Evolutionary conservation across 352 stramenopile species (phyloP).

Genomic region (Elongisporangium anandrum): DNA sequence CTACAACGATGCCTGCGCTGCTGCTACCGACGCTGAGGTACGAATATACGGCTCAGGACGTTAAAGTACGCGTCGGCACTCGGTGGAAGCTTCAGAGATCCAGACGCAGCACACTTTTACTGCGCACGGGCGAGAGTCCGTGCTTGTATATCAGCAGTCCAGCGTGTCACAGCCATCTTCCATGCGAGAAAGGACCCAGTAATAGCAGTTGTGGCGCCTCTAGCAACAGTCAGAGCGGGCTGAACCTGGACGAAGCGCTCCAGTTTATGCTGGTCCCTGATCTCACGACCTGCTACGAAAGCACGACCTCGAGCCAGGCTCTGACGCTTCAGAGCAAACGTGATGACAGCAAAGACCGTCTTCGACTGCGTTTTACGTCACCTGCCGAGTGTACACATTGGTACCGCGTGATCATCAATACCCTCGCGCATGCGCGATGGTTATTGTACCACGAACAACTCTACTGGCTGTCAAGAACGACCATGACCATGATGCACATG

Average conservation of each 20-base stretch:
- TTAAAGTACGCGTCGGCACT: conserved; percentile 38
- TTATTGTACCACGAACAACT: neutral
- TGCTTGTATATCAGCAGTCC: conserved; percentile 7
- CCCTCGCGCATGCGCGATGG: neutral
- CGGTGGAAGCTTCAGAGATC: conserved; percentile 49
- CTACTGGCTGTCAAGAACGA: neutral
- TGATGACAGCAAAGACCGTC: neutral
- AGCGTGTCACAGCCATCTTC: neutral
- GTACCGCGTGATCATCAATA: neutral
- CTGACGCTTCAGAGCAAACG: neutral
- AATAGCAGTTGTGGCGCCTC: neutral
- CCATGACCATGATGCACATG: conserved; percentile 2
- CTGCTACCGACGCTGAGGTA: conserved; percentile 41
- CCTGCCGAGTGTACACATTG: neutral
- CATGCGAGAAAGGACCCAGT: neutral
- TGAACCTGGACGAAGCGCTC: neutral
- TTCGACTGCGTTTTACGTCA: neutral
- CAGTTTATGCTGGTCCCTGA: neutral
- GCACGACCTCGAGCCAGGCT: neutral
- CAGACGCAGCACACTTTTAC: conserved; percentile 27
- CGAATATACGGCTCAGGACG: conserved; percentile 43
- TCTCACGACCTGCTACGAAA: neutral
- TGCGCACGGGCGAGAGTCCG: conserved; percentile 28
- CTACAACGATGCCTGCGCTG: neutral
- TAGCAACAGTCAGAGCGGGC: neutral